Base-by-base conservation (phyloP, 2,329 filamentous ascomycete species). In the Fusarium poae region DNA sequence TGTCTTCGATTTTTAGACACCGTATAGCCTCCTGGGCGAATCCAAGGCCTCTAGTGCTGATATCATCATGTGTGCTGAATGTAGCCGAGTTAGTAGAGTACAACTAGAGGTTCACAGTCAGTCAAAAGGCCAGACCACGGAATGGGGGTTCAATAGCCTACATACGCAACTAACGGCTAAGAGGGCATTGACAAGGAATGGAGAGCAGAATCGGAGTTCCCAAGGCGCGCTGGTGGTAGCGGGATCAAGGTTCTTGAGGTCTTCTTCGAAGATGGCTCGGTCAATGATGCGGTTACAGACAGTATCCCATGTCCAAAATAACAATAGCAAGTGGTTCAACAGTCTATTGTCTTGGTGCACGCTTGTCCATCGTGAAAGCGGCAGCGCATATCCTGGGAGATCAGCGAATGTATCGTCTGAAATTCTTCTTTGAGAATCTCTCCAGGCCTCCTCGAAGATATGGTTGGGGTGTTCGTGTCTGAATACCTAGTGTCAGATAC, bases 91-190 rank as follows among this genome's bases (percentile, higher is more conserved):
- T 61, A 1, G 45, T 65, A 10, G 65, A 60, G 27, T 56, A 56
- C 12, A 68, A 9, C 65, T 68, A 13, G 6, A 35, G 9, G 21
- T n/a, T 21, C 11, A 32, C 10, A 4, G 9, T 44, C 29, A 65
- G 61, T 29, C 15, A 23, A 3, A 20, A 20, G 8, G 18, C 8
- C 11, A 4, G 6, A 9, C 6, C 29, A n/a, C 3, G 6, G n/a
- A 40, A 7, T 9, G 4, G 12, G 8, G 35, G 6, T 8, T 3
- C 5, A 7, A 30, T 30, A 21, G 61, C 42, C 42, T 53, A 62
- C 66, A 62, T 61, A 68, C 66, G 29, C 66, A 68, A 23, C 66
- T 62, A n/a, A 68, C 60, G 25, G 66, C 65, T 35, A 68, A 57
- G 20, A 68, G n/a, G 15, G 65, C 66, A 52, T 68, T 68, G n/a